These are phyloP conservation scores for Hypoxylon trugodes DNA, from an alignment of 495 filamentous ascomycete genomes.

Conservation along the genomic window DNA sequence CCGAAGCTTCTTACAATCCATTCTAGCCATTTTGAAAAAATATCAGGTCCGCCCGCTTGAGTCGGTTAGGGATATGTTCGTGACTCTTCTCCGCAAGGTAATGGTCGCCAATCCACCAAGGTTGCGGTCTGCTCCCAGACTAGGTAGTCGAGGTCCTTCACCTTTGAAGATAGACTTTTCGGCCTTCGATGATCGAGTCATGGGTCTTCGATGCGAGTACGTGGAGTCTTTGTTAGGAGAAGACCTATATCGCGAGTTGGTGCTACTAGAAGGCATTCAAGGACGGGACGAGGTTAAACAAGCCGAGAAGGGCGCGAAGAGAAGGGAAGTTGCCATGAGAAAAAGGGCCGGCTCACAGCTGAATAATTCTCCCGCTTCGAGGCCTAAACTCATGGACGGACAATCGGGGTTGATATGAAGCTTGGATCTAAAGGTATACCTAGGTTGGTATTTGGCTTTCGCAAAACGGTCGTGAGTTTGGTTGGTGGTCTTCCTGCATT, in stretches of 20 bases:
- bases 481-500: too few relatives aligned
- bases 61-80: slow-evolving; percentile 8
- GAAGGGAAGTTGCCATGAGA: background rate
- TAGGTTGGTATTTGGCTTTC: too few relatives aligned
- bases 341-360: slow-evolving; percentile 15
- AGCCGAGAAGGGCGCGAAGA: background rate
- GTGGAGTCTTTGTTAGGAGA: slow-evolving; percentile 16
- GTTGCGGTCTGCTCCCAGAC: too few relatives aligned
- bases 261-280: background rate
- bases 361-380: background rate
- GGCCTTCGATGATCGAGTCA: background rate
- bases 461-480: background rate
- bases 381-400: slow-evolving; percentile 6
- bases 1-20: background rate
- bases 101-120: background rate
- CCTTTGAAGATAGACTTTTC: background rate
- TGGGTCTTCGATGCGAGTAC: background rate
- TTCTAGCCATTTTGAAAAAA: slow-evolving; percentile 1
- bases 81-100: slow-evolving; percentile 7
- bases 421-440: too few relatives aligned
- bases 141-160: too few relatives aligned
- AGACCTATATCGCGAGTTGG: slow-evolving; percentile 8
- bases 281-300: background rate
- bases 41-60: background rate
- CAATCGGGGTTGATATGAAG: too few relatives aligned